Evolutionary conservation across 768 basidiomycete species (phyloP).

Genomic region (Leucocoprinus birnbaumii): DNA sequence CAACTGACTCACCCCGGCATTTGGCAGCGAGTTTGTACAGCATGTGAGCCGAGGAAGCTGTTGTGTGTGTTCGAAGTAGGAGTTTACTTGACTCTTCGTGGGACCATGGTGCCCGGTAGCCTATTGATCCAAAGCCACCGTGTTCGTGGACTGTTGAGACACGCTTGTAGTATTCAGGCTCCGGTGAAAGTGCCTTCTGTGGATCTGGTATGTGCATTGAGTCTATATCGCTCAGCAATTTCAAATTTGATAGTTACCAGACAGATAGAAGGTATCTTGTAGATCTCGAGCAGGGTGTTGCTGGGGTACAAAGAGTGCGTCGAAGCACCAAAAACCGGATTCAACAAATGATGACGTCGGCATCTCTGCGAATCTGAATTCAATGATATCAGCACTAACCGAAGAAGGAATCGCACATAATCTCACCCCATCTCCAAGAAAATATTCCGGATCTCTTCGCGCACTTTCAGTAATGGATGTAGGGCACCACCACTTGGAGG

Average conservation of each 20-base stretch:
- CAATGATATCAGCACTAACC: constrained; percentile 7
- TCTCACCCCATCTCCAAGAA: constrained; percentile 98
- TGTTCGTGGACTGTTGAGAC: constrained; percentile 82
- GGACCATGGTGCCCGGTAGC: constrained; percentile 97
- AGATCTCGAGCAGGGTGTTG: constrained; percentile 97
- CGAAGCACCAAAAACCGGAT: constrained; percentile 99
- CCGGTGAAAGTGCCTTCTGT: constrained; percentile 67
- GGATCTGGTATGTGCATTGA: constrained; percentile 55
- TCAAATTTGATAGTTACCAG: constrained; percentile 48
- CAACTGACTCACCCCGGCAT: constrained; percentile 59
- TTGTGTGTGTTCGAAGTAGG: constrained; percentile 94
- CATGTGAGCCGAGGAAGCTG: constrained; percentile 91
- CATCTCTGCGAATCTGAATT: constrained; percentile 92
- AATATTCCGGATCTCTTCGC: constrained; percentile 96
- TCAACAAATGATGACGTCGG: constrained; percentile 95
- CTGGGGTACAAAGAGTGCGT: constrained; percentile 96
- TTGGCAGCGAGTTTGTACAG: constrained; percentile 89
- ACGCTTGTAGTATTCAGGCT: constrained; percentile 79
- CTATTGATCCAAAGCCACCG: constrained; percentile 88
- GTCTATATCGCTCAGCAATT: not conserved
- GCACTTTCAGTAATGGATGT: constrained; percentile 94
- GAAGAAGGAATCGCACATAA: not conserved
- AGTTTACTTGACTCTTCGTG: constrained; percentile 90
- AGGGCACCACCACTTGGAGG: constrained; percentile 89
- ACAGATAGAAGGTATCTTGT: constrained; percentile 98